Conservation (phyloP, 2,329 filamentous ascomycete species). For the Parastagonospora nodorum region DNA sequence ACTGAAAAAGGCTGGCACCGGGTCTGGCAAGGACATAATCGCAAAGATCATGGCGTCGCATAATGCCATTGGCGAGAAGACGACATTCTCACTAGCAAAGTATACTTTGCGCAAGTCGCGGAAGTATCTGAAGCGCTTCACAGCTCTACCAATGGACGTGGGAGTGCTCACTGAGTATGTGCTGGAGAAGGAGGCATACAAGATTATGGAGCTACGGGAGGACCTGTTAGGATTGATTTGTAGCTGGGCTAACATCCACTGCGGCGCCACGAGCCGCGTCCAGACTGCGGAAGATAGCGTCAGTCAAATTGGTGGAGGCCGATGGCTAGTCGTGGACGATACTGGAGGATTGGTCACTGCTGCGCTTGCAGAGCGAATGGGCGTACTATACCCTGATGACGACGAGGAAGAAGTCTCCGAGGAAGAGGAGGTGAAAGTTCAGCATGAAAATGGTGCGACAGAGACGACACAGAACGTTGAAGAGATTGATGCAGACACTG, state of each 20-base stretch:
- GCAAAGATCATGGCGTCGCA: conserved; percentile 92
- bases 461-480: conserved; percentile 4
- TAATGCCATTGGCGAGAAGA: conserved; percentile 90
- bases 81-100: conserved; percentile 88
- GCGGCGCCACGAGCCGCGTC: conserved; percentile 54
- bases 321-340: conserved; percentile 86
- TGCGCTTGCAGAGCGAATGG: conserved; percentile 87
- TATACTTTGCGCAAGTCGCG: conserved; percentile 93
- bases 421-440: conserved; percentile 7
- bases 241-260: conserved; percentile 91
- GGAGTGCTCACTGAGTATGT: conserved; percentile 76
- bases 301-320: conserved; percentile 54
- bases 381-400: conserved; percentile 66
- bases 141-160: conserved; percentile 81
- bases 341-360: conserved; percentile 82
- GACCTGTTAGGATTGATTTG: conserved; percentile 81
- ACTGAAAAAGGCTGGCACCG: conserved; percentile 72
- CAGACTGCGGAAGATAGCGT: conserved; percentile 36
- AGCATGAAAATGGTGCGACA: conserved; percentile 5
- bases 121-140: conserved; percentile 91
- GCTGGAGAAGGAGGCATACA: conserved; percentile 78
- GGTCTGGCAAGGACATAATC: conserved; percentile 86
- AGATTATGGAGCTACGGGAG: conserved; percentile 83
- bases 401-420: conserved; percentile 37
- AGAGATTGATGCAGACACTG: conserved; percentile 16